Evolutionary conservation across 257 asterid species (phyloP), one percentile per base, ranked within the genome.

Genomic region (Rhazya stricta): DNA sequence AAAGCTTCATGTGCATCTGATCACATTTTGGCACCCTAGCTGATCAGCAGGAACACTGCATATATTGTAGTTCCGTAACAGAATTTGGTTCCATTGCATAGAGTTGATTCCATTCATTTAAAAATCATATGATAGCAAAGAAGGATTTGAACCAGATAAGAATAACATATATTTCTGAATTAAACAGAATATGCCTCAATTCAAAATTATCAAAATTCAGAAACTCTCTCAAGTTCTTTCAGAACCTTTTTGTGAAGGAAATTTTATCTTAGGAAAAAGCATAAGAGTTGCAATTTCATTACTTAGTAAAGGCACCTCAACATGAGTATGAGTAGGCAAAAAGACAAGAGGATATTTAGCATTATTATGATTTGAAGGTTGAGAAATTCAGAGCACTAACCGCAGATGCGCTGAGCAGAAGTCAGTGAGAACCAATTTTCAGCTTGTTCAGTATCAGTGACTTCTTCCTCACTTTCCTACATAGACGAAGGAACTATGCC

Each of bases 381-480:
- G 37, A 34, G 57, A 76, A 42, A 66, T 81, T 70, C 29, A 39
- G 78, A 76, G 68, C 72, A 85, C 96, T 74, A 63, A 92, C 99
- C 99, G 76, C 99, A 95, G 74, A 95, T 89, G 83, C 99, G 94
- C 77, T 92, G 97, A 58, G 98, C 98, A 86, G 99, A 92, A 70
- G 99, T 89, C 84, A 91, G 77, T 21, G 98, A 95, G 77, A 95
- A 95, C 99, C 99, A 95, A 86, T 95, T 95, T 81, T 95, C 98
- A 81, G 98, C 98, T 83, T 92, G 99, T 84, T 95, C 99, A 69
- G 96, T 89, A 82, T 95, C 99, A 3, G 97, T 91, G 69, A 92
- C 99, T 84, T 95, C 99, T 86, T 95, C 99, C 85, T 92, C 98
- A 63, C 91, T 91, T 89, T 95, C 99, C 99, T 95, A 82, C 74